Conservation (phyloP, 208 protist genomes). For the Porcisia hertigi region DNA sequence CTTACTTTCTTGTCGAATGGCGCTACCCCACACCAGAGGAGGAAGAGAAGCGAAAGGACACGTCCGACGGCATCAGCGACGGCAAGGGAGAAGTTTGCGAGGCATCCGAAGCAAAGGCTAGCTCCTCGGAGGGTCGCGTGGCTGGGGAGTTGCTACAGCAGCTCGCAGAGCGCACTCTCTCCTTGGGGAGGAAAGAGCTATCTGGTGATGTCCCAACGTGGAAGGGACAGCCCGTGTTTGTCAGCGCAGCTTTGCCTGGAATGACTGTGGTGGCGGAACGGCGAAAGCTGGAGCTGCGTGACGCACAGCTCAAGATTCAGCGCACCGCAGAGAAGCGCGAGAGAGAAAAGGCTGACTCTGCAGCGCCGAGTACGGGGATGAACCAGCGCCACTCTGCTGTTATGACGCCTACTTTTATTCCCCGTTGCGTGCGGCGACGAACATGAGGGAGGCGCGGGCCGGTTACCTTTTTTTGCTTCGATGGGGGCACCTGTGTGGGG, state of each 20-base stretch:
- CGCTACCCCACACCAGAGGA: conserved; percentile 51
- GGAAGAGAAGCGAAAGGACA: conserved; percentile 22
- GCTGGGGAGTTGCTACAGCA: conserved; percentile 7
- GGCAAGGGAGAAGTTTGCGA: neutral
- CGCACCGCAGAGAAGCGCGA: conserved; percentile 30
- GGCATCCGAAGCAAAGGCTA: conserved; percentile 1
- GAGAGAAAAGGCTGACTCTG: conserved; percentile 7
- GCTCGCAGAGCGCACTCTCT: conserved; percentile 25
- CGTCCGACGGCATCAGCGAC: neutral
- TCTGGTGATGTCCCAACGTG: conserved; percentile 13
- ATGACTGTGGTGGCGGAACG: conserved; percentile 52
- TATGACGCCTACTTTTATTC: conserved; percentile 45
- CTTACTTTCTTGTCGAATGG: conserved; percentile 86
- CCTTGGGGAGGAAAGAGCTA: conserved; percentile 16
- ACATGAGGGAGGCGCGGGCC: conserved; percentile 5
- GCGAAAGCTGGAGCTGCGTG: conserved; percentile 59
- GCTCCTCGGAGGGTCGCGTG: conserved; percentile 10
- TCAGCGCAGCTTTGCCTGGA: conserved; percentile 46
- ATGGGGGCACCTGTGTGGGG: neutral
- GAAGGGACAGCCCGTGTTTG: conserved; percentile 52
- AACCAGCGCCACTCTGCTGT: neutral
- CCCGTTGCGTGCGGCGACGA: conserved; percentile 47
- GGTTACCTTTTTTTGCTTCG: neutral
- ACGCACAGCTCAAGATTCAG: conserved; percentile 32
- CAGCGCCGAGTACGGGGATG: neutral